phyloP scores from a whole-genome alignment of 768 basidiomycete species.

The Clavulina sp. region DNA sequence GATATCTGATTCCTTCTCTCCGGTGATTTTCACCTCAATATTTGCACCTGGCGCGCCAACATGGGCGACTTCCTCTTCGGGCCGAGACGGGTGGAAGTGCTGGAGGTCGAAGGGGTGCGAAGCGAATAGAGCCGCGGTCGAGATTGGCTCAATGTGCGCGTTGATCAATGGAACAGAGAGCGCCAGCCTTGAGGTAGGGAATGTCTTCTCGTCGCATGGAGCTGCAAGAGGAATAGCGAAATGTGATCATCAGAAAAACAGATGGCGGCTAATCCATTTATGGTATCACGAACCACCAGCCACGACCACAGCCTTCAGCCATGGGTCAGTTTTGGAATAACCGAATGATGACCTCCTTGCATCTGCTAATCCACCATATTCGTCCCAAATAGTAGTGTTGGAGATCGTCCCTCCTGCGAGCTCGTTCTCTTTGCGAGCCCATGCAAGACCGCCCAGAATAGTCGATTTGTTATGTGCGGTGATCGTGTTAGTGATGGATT shows the following conservation, averaged over 20 bases:
- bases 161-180: constrained; percentile 64
- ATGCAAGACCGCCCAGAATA: constrained; percentile 42
- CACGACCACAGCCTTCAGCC: constrained; percentile 43
- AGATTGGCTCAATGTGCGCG: constrained; percentile 39
- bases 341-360: constrained; percentile 45
- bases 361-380: constrained; percentile 19
- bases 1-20: constrained; percentile 45
- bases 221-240: constrained; percentile 24
- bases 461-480: constrained; percentile 32
- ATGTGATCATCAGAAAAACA: not conserved
- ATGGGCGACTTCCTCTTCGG: constrained; percentile 21
- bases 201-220: constrained; percentile 27
- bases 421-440: constrained; percentile 58
- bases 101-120: constrained; percentile 78
- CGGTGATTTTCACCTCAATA: constrained; percentile 63
- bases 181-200: constrained; percentile 52
- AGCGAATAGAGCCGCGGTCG: constrained; percentile 62
- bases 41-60: constrained; percentile 75
- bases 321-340: constrained; percentile 19
- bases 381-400: constrained; percentile 73
- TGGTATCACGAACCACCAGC: constrained; percentile 39
- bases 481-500: constrained; percentile 35
- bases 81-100: constrained; percentile 28
- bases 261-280: constrained; percentile 4
- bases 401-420: constrained; percentile 57